Evolutionary conservation across 148 eudicot genomes (phyloP), one percentile per base, ranked within the genome.

Genomic region (Bassia scoparia): DNA sequence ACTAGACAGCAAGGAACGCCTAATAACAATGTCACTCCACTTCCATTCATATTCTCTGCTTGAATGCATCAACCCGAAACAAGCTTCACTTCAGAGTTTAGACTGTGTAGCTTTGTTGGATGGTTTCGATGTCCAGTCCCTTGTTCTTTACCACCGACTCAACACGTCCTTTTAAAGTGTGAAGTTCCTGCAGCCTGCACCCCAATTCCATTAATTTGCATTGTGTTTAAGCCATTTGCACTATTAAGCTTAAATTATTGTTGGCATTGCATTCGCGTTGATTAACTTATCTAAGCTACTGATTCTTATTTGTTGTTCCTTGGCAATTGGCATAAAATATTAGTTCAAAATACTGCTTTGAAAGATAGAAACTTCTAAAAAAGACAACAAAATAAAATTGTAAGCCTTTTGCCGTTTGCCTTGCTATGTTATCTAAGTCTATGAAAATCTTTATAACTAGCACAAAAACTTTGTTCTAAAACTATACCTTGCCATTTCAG

Each of bases 101-200:
- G 24, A 87, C 85, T 6, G 86, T 85, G 79, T 89, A 85, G 71
- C 80, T 74, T 62, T 85, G 87, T 24, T 87, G 83, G 63, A 87
- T 83, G 65, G 85, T 83, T 26, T 87, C 87, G 37, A 86, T 85
- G 81, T 89, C 89, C 69, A 89, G 48, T 68, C 89, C 90, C 85
- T 89, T 89, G 54, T 78, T 83, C 84, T 85, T 84, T 46, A 87
- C 88, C 49, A 89, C 86, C 18, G 90, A 84, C 65, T 89, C 93
- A 41, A 89, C 90, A 43, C 81, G 90, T 16, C 90, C 86, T 78
- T 87, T 87, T 15, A 89, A 84, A 26, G 89, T 87, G 76, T 87
- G 87, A 24, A 88, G 76, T 84, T 89, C 93, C 85, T 86, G 83
- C 31, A 86, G 66, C 93, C 86, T 87, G 82, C 74, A 53, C 44